These are phyloP conservation scores for Aurinia saxatilis DNA, from an alignment of 345 rosid genomes.

Conservation along the genomic window DNA sequence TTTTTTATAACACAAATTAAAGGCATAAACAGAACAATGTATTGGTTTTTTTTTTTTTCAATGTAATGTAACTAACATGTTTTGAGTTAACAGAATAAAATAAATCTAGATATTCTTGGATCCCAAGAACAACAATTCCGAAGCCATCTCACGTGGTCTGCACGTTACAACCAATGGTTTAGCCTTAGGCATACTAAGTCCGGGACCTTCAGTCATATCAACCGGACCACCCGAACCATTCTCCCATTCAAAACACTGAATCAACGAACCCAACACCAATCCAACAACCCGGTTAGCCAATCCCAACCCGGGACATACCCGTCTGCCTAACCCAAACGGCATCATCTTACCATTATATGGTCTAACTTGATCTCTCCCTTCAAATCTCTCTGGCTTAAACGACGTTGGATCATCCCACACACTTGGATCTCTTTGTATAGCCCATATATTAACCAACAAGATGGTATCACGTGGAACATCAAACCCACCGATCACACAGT, in stretches of 20 bases:
- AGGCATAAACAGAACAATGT: no score
- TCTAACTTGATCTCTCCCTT: background rate
- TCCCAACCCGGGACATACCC: conserved; percentile 40
- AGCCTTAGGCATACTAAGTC: conserved; percentile 35
- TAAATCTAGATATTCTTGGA: background rate
- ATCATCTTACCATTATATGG: conserved; percentile 17
- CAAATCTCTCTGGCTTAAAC: conserved; percentile 46
- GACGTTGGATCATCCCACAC: conserved; percentile 36
- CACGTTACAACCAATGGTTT: conserved; percentile 33
- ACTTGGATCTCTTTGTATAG: conserved; percentile 36
- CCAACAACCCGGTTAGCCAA: conserved; percentile 35
- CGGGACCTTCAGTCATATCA: conserved; percentile 39
- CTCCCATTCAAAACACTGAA: conserved; percentile 47
- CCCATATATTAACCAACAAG: conserved; percentile 37
- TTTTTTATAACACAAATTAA: no score
- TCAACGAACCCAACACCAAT: conserved; percentile 34
- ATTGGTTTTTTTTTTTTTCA: no score
- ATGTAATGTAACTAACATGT: no score
- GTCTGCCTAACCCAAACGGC: conserved; percentile 45
- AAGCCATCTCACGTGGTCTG: conserved; percentile 27
- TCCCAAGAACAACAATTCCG: background rate
- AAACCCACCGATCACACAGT: conserved; percentile 37
- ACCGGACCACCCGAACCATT: conserved; percentile 26
- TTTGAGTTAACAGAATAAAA: no score
- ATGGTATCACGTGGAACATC: conserved; percentile 32